phyloP scores from a whole-genome alignment of 1,139 yeast species.

The Scheffersomyces parashehatae region DNA sequence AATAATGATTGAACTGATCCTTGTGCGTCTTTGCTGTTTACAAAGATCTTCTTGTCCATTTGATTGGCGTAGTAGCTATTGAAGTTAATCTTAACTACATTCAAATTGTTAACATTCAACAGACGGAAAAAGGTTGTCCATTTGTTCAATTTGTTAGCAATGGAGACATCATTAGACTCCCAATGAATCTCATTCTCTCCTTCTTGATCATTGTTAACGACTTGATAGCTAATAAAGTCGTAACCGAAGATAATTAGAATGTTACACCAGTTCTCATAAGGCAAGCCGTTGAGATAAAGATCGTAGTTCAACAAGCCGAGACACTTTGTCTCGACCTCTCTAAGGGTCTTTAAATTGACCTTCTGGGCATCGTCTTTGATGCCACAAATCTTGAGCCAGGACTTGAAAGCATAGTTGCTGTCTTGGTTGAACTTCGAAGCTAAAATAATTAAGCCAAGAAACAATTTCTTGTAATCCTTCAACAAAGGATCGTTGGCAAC shows the following conservation, averaged over 20 bases:
- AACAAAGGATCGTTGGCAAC: slow-evolving; percentile 14
- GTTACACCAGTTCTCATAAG: slow-evolving; percentile 59
- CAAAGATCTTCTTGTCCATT: slow-evolving; percentile 34
- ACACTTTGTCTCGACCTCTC: slow-evolving; percentile 54
- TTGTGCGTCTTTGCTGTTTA: slow-evolving; percentile 10
- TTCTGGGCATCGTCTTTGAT: slow-evolving; percentile 30
- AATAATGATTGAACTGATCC: slow-evolving; percentile 15
- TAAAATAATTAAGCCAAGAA: slow-evolving; percentile 64
- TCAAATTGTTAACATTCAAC: slow-evolving; percentile 16
- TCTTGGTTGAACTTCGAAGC: slow-evolving; percentile 77
- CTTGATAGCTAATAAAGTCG: slow-evolving; percentile 34
- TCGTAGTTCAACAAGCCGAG: slow-evolving; percentile 57
- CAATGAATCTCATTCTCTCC: slow-evolving; percentile 28
- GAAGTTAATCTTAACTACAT: slow-evolving; percentile 27
- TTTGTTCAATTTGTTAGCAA: slow-evolving; percentile 26
- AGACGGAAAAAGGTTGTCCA: slow-evolving; percentile 32
- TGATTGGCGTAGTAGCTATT: slow-evolving; percentile 33
- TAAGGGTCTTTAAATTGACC: slow-evolving; percentile 42
- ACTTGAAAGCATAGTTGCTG: slow-evolving; percentile 63
- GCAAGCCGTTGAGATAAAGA: slow-evolving; percentile 48
- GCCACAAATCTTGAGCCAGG: slow-evolving; percentile 81
- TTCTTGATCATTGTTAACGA: slow-evolving; percentile 9
- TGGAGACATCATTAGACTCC: slow-evolving; percentile 24
- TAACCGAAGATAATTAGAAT: slow-evolving; percentile 45
- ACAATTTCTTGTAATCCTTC: slow-evolving; percentile 62